Percentiles rank a stretch among this genome's conserved stretches.
phyloP scores from a whole-genome alignment of 352 stramenopile species.

The Phytophthora lateralis region DNA sequence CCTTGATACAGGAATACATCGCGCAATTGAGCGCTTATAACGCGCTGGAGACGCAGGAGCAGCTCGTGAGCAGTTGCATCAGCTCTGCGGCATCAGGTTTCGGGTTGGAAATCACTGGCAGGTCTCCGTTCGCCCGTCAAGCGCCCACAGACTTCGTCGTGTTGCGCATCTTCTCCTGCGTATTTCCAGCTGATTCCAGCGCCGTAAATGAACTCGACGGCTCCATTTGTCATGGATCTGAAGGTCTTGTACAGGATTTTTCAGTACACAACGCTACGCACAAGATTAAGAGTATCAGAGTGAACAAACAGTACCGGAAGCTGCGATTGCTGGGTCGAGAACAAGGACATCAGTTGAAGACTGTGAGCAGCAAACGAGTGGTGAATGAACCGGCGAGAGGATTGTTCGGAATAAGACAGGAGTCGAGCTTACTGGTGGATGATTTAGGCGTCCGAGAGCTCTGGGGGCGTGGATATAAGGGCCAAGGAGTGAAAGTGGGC shows the following conservation, averaged over 20 bases:
- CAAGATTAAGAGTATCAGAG: slow-evolving; percentile 43
- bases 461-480: slow-evolving; percentile 67
- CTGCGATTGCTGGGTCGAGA: slow-evolving; percentile 36
- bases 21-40: slow-evolving; percentile 42
- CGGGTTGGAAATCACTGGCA: slow-evolving; percentile 31
- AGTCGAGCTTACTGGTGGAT: slow-evolving; percentile 46
- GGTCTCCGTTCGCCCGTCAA: slow-evolving; percentile 34
- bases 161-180: slow-evolving; percentile 55
- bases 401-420: slow-evolving; percentile 31
- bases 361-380: slow-evolving; percentile 18
- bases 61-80: slow-evolving; percentile 32
- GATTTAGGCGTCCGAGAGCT: slow-evolving; percentile 58
- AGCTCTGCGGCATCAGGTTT: slow-evolving; percentile 20
- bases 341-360: slow-evolving; percentile 19
- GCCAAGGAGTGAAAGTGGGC: slow-evolving; percentile 78
- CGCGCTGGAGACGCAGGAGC: slow-evolving; percentile 36
- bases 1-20: slow-evolving; percentile 45
- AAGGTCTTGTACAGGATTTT: slow-evolving; percentile 27
- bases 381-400: slow-evolving; percentile 23
- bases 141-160: slow-evolving; percentile 72
- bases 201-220: not conserved
- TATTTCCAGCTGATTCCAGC: not conserved
- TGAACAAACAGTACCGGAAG: slow-evolving; percentile 56
- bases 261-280: slow-evolving; percentile 6
- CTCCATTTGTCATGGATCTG: slow-evolving; percentile 29